phyloP scores from a whole-genome alignment of 164 flowering plant genomes.

The Annona squamosa region DNA sequence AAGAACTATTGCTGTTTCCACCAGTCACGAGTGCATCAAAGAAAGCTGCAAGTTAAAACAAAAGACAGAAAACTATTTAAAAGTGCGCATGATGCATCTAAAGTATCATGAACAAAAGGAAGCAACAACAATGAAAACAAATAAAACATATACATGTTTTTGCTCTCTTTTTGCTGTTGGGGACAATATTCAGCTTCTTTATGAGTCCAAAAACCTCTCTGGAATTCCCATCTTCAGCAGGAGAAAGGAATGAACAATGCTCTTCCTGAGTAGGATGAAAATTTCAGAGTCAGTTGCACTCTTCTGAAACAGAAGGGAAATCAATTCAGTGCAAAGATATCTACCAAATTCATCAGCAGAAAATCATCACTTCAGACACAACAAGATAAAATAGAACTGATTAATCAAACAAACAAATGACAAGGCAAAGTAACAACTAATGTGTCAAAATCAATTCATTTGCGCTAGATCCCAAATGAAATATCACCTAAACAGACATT shows the following conservation, averaged over 20 bases:
- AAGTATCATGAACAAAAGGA: not conserved
- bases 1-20: conserved; percentile 36
- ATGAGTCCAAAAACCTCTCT: conserved; percentile 80
- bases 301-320: not conserved
- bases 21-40: conserved; percentile 36
- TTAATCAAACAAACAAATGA: too few species aligned
- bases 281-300: not conserved
- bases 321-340: not conserved
- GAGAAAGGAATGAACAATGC: conserved; percentile 35
- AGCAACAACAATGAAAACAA: not conserved
- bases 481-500: too few species aligned
- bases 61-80: not conserved
- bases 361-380: not conserved
- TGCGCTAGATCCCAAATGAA: too few species aligned
- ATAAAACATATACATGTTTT: conserved; percentile 46
- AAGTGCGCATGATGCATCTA: not conserved
- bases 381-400: not conserved
- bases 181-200: conserved; percentile 68
- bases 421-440: too few species aligned
- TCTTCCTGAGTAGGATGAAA: conserved; percentile 39
- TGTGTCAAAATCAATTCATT: too few species aligned
- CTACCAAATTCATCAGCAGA: not conserved
- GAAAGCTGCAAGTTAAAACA: conserved; percentile 39
- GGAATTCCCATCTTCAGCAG: conserved; percentile 59
- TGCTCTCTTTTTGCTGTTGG: conserved; percentile 49